Conservation (phyloP, 352 stramenopile species). For the Globisporangium parvum region DNA sequence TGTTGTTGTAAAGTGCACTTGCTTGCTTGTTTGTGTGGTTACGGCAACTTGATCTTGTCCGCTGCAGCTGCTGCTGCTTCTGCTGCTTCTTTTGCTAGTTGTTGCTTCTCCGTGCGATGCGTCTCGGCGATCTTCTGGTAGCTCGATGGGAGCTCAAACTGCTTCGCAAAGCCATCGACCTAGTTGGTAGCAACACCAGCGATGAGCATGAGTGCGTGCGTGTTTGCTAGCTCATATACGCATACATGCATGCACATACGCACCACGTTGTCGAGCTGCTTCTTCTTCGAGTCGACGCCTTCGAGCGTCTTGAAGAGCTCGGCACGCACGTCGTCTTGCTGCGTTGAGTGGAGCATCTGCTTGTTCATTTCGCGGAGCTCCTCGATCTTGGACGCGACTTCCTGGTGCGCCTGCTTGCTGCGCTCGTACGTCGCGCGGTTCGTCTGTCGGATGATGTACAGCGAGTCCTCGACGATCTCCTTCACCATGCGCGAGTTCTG, state of each 20-base stretch:
- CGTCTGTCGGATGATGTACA: constrained; percentile 76
- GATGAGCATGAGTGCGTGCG: background rate
- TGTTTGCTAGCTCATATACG: background rate
- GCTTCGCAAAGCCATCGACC: constrained; percentile 61
- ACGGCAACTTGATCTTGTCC: constrained; percentile 2
- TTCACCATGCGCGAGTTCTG: constrained; percentile 77
- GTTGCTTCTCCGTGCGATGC: constrained; percentile 30
- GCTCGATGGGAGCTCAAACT: constrained; percentile 65
- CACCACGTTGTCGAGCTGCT: constrained; percentile 59
- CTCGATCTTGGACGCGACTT: constrained; percentile 57
- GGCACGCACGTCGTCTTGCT: constrained; percentile 42
- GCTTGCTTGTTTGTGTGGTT: background rate
- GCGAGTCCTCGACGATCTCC: constrained; percentile 71
- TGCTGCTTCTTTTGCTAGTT: constrained; percentile 18
- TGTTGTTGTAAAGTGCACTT: background rate
- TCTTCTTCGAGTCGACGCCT: constrained; percentile 49
- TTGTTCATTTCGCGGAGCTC: constrained; percentile 50
- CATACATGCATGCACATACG: background rate
- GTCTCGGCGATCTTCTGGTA: constrained; percentile 66
- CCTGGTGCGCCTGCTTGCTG: constrained; percentile 38
- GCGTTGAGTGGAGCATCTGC: constrained; percentile 52
- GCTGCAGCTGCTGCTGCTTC: constrained; percentile 12
- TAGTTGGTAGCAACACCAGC: constrained; percentile 15
- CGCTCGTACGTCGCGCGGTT: constrained; percentile 63
- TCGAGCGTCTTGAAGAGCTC: constrained; percentile 59